These are phyloP conservation scores for Claviceps spartinae DNA, from an alignment of 2,329 filamentous ascomycete genomes.

Conservation along the genomic window DNA sequence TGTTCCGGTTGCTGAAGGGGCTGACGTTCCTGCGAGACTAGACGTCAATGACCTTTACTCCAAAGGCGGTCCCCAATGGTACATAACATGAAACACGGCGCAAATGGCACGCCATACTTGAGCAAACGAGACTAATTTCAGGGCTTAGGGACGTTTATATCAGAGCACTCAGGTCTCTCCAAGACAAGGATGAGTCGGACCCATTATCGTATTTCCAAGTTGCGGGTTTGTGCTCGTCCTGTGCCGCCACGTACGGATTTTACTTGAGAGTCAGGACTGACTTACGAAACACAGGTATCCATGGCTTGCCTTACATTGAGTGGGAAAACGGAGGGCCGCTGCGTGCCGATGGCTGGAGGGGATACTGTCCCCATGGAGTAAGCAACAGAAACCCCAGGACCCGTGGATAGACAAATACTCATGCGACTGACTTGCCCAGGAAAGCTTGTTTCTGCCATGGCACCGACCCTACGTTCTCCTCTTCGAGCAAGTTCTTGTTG, in stretches of 20 bases:
- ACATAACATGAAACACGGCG: constrained; percentile 4
- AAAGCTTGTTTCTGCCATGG: constrained; percentile 38
- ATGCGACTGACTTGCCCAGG: constrained; percentile 17
- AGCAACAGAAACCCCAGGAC: constrained; percentile 3
- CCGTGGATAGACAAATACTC: background rate
- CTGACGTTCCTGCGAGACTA: constrained; percentile 28
- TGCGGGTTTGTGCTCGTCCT: constrained; percentile 21
- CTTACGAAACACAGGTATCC: constrained; percentile 19
- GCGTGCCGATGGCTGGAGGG: constrained; percentile 18
- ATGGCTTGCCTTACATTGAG: constrained; percentile 27
- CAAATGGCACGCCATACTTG: background rate
- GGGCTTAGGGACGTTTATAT: constrained; percentile 34
- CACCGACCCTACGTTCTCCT: constrained; percentile 42
- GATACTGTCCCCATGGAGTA: constrained; percentile 36
- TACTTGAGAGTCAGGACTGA: constrained; percentile 1
- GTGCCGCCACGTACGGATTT: background rate
- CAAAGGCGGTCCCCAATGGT: constrained; percentile 31
- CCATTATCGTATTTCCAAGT: constrained; percentile 37
- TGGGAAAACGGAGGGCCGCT: constrained; percentile 27
- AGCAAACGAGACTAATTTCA: background rate
- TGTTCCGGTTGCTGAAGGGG: constrained; percentile 22
- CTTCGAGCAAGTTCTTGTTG: constrained; percentile 42
- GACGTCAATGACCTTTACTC: constrained; percentile 34
- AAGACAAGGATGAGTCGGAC: constrained; percentile 26
- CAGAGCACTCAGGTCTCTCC: constrained; percentile 29